Percentiles rank a stretch among this genome's conserved stretches.
phyloP scores from a whole-genome alignment of 306 rosid genomes.

The Oxytropis ochrocephala region DNA sequence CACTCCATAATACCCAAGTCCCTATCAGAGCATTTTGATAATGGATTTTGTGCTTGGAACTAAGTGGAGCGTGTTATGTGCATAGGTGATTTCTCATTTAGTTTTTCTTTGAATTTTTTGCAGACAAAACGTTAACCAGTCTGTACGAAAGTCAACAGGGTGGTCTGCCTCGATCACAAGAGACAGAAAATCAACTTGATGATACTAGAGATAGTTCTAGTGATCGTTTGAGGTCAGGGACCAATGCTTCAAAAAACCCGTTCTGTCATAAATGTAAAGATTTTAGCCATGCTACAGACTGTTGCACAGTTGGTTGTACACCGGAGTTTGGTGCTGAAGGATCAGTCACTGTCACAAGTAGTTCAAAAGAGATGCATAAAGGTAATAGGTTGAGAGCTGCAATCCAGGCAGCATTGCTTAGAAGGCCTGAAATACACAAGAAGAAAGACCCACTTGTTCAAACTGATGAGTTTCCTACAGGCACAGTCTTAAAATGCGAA shows the following conservation, averaged over 20 bases:
- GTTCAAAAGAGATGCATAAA: slow-evolving; percentile 43
- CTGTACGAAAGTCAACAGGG: slow-evolving; percentile 39
- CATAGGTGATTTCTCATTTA: slow-evolving; percentile 37
- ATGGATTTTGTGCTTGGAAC: slow-evolving; percentile 31
- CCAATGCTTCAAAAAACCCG: slow-evolving; percentile 36
- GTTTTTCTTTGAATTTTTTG: slow-evolving; percentile 20
- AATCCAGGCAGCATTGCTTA: slow-evolving; percentile 67
- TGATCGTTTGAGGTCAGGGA: slow-evolving; percentile 27
- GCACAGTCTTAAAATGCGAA: slow-evolving; percentile 41
- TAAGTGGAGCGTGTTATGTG: slow-evolving; percentile 20
- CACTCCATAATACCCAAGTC: too few species aligned
- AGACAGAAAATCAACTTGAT: slow-evolving; percentile 39
- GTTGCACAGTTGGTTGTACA: slow-evolving; percentile 33
- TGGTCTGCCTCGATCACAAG: slow-evolving; percentile 33
- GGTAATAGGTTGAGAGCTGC: slow-evolving; percentile 73
- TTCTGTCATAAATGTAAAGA: slow-evolving; percentile 62
- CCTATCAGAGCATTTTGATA: slow-evolving; percentile 33
- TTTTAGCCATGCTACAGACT: slow-evolving; percentile 50
- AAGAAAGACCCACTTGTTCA: slow-evolving; percentile 49
- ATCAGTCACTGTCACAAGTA: slow-evolving; percentile 29
- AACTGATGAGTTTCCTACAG: slow-evolving; percentile 39
- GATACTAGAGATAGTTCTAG: slow-evolving; percentile 42
- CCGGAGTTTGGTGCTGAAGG: slow-evolving; percentile 43
- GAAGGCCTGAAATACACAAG: slow-evolving; percentile 72
- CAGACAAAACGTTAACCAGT: slow-evolving; percentile 34